Conservation (phyloP, 495 filamentous ascomycete species). For the Annulohypoxylon stygium region DNA sequence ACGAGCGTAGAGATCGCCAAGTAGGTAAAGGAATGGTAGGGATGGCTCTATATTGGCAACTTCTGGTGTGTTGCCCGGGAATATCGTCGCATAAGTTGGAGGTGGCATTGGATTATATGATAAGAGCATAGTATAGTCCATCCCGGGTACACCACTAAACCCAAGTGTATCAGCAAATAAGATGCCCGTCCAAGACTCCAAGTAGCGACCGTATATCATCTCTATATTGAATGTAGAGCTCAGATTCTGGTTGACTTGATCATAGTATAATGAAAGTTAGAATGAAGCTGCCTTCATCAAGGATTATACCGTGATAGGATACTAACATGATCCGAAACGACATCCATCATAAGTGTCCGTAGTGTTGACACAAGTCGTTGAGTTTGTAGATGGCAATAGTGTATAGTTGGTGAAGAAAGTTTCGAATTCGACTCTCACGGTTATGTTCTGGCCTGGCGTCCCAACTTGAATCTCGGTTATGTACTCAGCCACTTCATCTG, state of each 20-base stretch:
- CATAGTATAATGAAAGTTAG: background rate
- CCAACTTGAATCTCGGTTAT: background rate
- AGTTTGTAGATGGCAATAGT: constrained; percentile 1
- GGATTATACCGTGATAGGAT: background rate
- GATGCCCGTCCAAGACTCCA: background rate
- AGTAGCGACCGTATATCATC: background rate
- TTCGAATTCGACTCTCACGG: constrained; percentile 5
- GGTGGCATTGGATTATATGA: background rate
- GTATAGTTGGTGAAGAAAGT: constrained; percentile 1
- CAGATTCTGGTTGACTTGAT: background rate
- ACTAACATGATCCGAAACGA: constrained; percentile 12
- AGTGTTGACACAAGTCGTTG: background rate
- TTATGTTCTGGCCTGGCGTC: constrained; percentile 7
- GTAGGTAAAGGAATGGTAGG: constrained; percentile 1
- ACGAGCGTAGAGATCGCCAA: background rate
- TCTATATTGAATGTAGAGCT: background rate
- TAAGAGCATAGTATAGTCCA: background rate
- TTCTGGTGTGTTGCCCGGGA: background rate
- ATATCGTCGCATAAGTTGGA: background rate
- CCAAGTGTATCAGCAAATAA: background rate
- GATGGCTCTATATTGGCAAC: background rate
- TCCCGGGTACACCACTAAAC: background rate
- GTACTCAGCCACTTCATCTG: constrained; percentile 6
- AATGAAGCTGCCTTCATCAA: background rate
- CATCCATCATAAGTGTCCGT: background rate